Evolutionary conservation across 306 rosid genomes (phyloP), one percentile per base, ranked within the genome.

Genomic region (Alnus rubra): DNA sequence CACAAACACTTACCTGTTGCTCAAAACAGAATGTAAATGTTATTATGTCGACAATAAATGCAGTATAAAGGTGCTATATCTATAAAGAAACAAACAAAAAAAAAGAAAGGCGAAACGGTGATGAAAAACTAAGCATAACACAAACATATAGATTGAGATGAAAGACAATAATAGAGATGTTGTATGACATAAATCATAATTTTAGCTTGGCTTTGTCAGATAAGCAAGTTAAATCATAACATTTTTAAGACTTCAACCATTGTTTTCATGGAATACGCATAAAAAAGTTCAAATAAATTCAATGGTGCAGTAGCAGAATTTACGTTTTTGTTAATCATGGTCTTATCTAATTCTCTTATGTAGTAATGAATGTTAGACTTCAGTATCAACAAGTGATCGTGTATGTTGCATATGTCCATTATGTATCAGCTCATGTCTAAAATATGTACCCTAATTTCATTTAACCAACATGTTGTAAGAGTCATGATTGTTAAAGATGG

Each of bases 1-100:
- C 87, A 65, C 89, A 88, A 55, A 79, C 78, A 69, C 33, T 83
- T 51, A 55, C 54, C 87, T 88, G 86, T 16, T 71, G 51, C 77
- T 74, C 62, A 19, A 51, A 78, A 9, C 23, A 69, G 53, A 49
- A 67, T 58, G 72, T 50, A 30, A 60, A 79, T 52, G 18, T 15
- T 63, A 10, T 49, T 77, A 5, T 44, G 39, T 10, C 58, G 69
- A 73, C 30, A 19, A 63, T 49, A 45, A 16, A 52, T 2, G 16
- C 13, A 31, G 39, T 28, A 62, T 13, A 30, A 31, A 62, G 68
- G 14, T 60, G 7, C 68, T 62, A 62, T 37, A 31, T 30, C 68
- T 33, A 65, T 7, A n/a, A 39, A 23, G 28, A 23, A 23, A 23
- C 28, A 23, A 23, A 23, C 28, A 23, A 23, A 23, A 23, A 23